These are phyloP conservation scores for Elaeis oleifera DNA, from an alignment of 202 grass and related monocot genomes.

Conservation along the genomic window DNA sequence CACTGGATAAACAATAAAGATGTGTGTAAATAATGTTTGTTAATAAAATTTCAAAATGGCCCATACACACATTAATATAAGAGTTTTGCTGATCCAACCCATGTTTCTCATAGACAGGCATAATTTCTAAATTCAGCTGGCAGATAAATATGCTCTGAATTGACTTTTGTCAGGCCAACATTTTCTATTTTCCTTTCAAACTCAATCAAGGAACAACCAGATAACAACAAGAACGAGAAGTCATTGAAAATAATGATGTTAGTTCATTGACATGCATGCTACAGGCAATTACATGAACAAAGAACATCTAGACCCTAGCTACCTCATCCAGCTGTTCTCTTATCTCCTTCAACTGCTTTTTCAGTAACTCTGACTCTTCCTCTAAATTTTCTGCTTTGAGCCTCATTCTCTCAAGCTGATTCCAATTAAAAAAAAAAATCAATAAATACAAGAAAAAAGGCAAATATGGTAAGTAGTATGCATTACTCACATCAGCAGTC, in stretches of 20 bases:
- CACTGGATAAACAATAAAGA: conserved; percentile 40
- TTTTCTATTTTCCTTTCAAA: conserved; percentile 11
- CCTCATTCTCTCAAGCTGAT: conserved; percentile 63
- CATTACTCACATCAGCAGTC: conserved; percentile 53
- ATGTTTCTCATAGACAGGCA: too few species aligned
- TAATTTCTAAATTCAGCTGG: too few species aligned
- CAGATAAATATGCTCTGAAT: background rate
- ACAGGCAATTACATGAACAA: background rate
- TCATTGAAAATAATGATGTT: too few species aligned
- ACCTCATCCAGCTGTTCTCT: conserved; percentile 67
- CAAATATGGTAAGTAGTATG: conserved; percentile 20
- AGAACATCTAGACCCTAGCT: conserved; percentile 2
- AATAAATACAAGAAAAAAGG: conserved; percentile 12
- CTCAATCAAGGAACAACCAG: background rate
- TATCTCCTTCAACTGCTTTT: conserved; percentile 47
- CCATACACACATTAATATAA: too few species aligned
- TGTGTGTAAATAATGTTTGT: conserved; percentile 5
- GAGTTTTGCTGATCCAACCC: too few species aligned
- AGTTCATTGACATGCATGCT: too few species aligned
- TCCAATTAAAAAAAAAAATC: conserved; percentile 23
- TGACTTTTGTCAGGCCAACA: background rate
- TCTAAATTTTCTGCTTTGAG: conserved; percentile 70
- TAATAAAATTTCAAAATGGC: too few species aligned
- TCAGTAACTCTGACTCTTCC: conserved; percentile 54
- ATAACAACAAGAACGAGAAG: conserved; percentile 7